Conservation (phyloP, 169 alveolate species). For the Plasmodium coatneyi region DNA sequence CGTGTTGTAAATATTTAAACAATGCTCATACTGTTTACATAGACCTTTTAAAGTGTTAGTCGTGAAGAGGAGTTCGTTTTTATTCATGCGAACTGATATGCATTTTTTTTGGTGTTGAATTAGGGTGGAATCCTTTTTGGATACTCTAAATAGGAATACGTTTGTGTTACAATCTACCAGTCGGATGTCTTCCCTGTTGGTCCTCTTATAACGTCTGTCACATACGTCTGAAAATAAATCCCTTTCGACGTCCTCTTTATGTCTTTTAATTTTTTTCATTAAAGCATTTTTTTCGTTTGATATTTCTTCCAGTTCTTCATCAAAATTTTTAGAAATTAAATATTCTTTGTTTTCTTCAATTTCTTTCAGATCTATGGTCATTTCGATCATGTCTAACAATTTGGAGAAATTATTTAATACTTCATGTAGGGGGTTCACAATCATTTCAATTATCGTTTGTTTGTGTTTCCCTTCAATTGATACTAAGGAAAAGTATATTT, state of each 20-base stretch:
- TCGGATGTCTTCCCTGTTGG: slow-evolving; percentile 79
- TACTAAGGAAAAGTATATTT: slow-evolving; percentile 71
- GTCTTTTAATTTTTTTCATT: slow-evolving; percentile 87
- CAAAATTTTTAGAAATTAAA: slow-evolving; percentile 88
- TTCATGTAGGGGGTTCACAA: slow-evolving; percentile 85
- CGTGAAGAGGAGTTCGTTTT: slow-evolving; percentile 89
- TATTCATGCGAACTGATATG: slow-evolving; percentile 53
- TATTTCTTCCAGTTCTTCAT: slow-evolving; percentile 82
- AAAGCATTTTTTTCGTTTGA: slow-evolving; percentile 82
- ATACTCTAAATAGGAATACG: slow-evolving; percentile 89
- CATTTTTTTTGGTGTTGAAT: slow-evolving; percentile 76
- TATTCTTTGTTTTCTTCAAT: slow-evolving; percentile 90
- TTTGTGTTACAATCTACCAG: slow-evolving; percentile 85
- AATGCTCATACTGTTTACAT: slow-evolving; percentile 84
- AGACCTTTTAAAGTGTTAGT: slow-evolving; percentile 85
- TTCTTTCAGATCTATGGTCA: slow-evolving; percentile 93
- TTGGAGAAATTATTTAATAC: slow-evolving; percentile 86
- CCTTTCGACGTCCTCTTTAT: slow-evolving; percentile 84
- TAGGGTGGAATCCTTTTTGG: slow-evolving; percentile 86
- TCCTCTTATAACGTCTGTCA: slow-evolving; percentile 77
- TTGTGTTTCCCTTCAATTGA: slow-evolving; percentile 81
- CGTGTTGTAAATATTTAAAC: slow-evolving; percentile 85
- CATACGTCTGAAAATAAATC: slow-evolving; percentile 82
- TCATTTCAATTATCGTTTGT: slow-evolving; percentile 72
- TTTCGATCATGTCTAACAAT: slow-evolving; percentile 91